Evolutionary conservation across 176 grass and related monocot species (phyloP).

Genomic region (Juncus effusus): DNA sequence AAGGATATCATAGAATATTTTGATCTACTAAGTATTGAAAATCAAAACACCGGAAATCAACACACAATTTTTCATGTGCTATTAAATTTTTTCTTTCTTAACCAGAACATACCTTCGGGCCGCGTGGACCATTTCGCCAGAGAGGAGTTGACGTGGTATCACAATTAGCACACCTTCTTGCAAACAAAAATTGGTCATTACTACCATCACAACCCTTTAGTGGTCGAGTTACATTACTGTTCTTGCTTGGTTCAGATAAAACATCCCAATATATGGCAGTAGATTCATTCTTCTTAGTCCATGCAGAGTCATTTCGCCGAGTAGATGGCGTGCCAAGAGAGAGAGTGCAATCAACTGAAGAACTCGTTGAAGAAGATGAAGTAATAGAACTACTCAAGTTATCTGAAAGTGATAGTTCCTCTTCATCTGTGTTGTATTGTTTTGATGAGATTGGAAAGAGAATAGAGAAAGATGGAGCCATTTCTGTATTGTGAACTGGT

Average conservation of each 20-base stretch:
- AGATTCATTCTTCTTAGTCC: not conserved
- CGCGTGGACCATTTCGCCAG: constrained; percentile 86
- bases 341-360: constrained; percentile 79
- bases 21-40: too few species aligned
- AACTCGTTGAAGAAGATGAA: constrained; percentile 12
- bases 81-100: too few species aligned
- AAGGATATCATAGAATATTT: too few species aligned
- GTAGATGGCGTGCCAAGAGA: constrained; percentile 79
- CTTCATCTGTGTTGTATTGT: constrained; percentile 32
- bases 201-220: constrained; percentile 1
- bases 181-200: constrained; percentile 28
- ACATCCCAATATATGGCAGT: constrained; percentile 35
- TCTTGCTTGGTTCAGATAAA: constrained; percentile 13
- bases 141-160: constrained; percentile 89
- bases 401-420: not conserved
- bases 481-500: constrained; percentile 52
- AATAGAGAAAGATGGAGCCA: constrained; percentile 38
- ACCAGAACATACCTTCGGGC: constrained; percentile 56
- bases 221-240: not conserved
- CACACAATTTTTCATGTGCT: too few species aligned
- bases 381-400: constrained; percentile 23
- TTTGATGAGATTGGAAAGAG: constrained; percentile 34
- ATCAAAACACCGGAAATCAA: too few species aligned
- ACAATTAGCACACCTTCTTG: constrained; percentile 90
- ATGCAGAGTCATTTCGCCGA: constrained; percentile 26